Evolutionary conservation across 2,329 filamentous ascomycete species (phyloP).

Genomic region (Fusarium buharicum): DNA sequence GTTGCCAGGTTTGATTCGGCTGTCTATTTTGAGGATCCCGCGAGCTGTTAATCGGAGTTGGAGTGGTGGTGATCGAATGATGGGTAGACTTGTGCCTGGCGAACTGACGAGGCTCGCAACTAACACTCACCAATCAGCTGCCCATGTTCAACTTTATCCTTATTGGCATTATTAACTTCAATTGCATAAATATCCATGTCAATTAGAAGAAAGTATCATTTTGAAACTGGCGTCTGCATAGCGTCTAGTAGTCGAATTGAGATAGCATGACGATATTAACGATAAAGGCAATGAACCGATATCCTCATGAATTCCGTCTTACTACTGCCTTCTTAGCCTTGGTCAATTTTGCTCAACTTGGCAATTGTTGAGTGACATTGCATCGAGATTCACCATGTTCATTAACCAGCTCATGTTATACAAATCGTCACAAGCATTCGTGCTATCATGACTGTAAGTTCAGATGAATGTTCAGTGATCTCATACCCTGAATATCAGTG

Average conservation of each 20-base stretch:
- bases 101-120: slow-evolving; percentile 16
- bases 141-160: not conserved
- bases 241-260: too few species aligned
- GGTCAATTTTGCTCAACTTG: too few species aligned
- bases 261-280: too few species aligned
- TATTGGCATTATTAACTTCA: too few species aligned
- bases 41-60: slow-evolving; percentile 20
- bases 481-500: slow-evolving; percentile 4
- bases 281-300: too few species aligned
- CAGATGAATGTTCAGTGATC: slow-evolving; percentile 2
- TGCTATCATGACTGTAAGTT: not conserved
- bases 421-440: not conserved
- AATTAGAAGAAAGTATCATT: too few species aligned
- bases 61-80: not conserved
- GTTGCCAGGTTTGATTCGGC: slow-evolving; percentile 11
- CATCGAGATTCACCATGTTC: not conserved
- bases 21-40: slow-evolving; percentile 9
- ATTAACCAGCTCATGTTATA: not conserved
- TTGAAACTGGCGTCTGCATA: not conserved
- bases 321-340: too few species aligned
- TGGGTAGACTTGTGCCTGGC: slow-evolving; percentile 14
- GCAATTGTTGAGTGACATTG: not conserved
- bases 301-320: too few species aligned
- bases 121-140: slow-evolving; percentile 17
- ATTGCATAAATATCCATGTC: too few species aligned